Evolutionary conservation across 2,329 filamentous ascomycete species (phyloP).

Genomic region (Aspergillus thermomutatus): DNA sequence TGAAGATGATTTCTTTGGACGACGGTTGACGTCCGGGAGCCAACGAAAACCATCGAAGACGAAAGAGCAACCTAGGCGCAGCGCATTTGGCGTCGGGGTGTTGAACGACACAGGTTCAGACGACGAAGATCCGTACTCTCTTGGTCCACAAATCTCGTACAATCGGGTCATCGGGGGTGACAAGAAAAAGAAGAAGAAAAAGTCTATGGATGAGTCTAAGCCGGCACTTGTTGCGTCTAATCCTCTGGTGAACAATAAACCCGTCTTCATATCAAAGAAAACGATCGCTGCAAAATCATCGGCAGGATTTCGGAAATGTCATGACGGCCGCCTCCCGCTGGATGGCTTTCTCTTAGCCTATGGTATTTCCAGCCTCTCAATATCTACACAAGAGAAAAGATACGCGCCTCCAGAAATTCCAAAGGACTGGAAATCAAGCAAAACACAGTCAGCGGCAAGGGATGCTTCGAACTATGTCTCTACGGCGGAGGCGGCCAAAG

Average conservation of each 20-base stretch:
- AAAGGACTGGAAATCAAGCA: slow-evolving; percentile 67
- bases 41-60: slow-evolving; percentile 47
- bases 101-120: slow-evolving; percentile 93
- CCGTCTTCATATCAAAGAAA: slow-evolving; percentile 73
- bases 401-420: slow-evolving; percentile 45
- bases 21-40: slow-evolving; percentile 26
- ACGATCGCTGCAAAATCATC: slow-evolving; percentile 39
- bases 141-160: slow-evolving; percentile 87
- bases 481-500: slow-evolving; percentile 72
- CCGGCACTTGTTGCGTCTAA: slow-evolving; percentile 54
- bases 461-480: slow-evolving; percentile 55
- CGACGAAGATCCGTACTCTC: slow-evolving; percentile 89
- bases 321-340: slow-evolving; percentile 76
- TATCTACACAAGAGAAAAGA: slow-evolving; percentile 43
- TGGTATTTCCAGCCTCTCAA: slow-evolving; percentile 46
- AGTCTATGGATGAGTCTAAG: slow-evolving; percentile 33
- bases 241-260: slow-evolving; percentile 62
- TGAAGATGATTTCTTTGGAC: slow-evolving; percentile 34
- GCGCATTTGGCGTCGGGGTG: slow-evolving; percentile 81
- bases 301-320: slow-evolving; percentile 64
- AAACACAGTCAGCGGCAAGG: slow-evolving; percentile 39
- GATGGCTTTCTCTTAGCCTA: slow-evolving; percentile 74
- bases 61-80: slow-evolving; percentile 51
- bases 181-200: slow-evolving; percentile 72
- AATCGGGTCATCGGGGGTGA: slow-evolving; percentile 76